Evolutionary conservation across 352 stramenopile species (phyloP).

Genomic region (Chrysophaeum taylorii): DNA sequence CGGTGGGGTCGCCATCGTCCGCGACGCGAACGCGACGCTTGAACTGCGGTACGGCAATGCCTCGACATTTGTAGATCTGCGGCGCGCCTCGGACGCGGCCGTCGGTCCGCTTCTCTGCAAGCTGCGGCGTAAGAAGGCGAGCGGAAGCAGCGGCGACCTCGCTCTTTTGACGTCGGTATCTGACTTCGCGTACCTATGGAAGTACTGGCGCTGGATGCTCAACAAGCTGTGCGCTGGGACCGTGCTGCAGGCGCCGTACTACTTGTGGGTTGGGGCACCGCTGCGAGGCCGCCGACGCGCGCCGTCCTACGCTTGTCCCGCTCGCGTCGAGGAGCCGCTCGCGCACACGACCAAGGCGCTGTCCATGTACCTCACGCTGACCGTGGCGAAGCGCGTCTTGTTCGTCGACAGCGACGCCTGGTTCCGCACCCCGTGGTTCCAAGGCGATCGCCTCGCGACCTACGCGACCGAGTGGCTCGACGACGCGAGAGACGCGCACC

Average conservation of each 20-base stretch:
- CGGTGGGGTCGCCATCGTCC: too few species aligned
- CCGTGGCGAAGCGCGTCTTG: neutral
- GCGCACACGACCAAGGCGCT: conserved; percentile 6
- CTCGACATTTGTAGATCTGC: too few species aligned
- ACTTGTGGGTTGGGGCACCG: neutral
- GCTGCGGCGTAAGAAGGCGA: too few species aligned
- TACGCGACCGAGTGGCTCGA: too few species aligned
- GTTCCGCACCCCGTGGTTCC: neutral
- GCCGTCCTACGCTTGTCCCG: too few species aligned
- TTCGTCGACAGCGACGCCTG: neutral
- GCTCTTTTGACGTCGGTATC: neutral
- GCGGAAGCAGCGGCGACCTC: too few species aligned
- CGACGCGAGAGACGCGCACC: neutral
- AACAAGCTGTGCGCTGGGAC: neutral
- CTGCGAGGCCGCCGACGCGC: neutral
- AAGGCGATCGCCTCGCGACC: too few species aligned
- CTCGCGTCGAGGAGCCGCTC: neutral
- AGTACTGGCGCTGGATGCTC: neutral
- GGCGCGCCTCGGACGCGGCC: too few species aligned
- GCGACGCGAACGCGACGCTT: too few species aligned
- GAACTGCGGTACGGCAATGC: too few species aligned
- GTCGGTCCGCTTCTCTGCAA: too few species aligned
- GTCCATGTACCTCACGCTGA: neutral
- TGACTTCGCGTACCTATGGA: neutral
- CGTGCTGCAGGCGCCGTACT: neutral